These are phyloP conservation scores for Pontederia crassipes DNA, from an alignment of 176 grass and related monocot genomes.

Conservation along the genomic window DNA sequence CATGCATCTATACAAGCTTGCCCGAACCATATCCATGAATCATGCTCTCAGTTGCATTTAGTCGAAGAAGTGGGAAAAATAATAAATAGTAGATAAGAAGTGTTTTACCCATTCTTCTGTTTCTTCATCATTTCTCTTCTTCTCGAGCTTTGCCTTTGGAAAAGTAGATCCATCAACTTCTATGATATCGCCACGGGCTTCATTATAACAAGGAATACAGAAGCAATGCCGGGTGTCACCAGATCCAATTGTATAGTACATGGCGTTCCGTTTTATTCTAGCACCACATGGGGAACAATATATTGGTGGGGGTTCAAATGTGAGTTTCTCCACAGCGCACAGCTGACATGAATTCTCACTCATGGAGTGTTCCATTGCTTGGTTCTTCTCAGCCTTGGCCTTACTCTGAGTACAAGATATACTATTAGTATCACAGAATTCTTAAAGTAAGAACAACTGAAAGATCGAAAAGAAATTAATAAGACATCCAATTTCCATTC, in stretches of 20 bases:
- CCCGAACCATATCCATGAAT: too few species aligned
- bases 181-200: constrained; percentile 76
- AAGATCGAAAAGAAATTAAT: too few species aligned
- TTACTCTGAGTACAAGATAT: constrained; percentile 62
- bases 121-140: constrained; percentile 98
- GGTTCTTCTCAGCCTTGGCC: constrained; percentile 99
- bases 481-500: too few species aligned
- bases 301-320: constrained; percentile 95
- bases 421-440: constrained; percentile 2
- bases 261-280: constrained; percentile 93
- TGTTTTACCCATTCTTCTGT: constrained; percentile 93
- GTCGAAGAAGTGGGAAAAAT: background rate
- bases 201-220: constrained; percentile 90
- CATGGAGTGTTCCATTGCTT: constrained; percentile 65
- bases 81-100: constrained; percentile 1
- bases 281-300: constrained; percentile 93
- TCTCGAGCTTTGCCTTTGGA: constrained; percentile 68
- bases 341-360: constrained; percentile 99
- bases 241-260: constrained; percentile 78
- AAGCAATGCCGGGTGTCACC: constrained; percentile 83
- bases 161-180: constrained; percentile 63
- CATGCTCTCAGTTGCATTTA: too few species aligned
- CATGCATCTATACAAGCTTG: background rate
- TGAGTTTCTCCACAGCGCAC: constrained; percentile 95
- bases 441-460: too few species aligned